phyloP scores from a whole-genome alignment of 768 basidiomycete species.

The Rubroboletus satanas region DNA sequence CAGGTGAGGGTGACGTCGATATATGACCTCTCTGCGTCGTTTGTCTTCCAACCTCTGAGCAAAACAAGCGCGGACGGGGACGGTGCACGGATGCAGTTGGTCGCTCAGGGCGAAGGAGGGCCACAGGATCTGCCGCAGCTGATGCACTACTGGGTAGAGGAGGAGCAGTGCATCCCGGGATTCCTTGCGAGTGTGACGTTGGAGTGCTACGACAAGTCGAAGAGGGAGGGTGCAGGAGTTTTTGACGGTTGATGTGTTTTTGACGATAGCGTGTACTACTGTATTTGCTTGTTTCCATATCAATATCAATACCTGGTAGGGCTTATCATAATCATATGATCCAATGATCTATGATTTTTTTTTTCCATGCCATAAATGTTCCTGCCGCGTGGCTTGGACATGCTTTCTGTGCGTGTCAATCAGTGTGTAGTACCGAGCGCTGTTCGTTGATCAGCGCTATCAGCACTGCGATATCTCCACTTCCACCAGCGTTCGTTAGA shows the following conservation, averaged over 20 bases:
- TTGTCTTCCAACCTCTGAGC: conserved; percentile 72
- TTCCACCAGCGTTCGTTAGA: not conserved
- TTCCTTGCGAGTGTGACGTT: conserved; percentile 86
- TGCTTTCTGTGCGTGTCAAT: not conserved
- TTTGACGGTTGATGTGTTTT: not conserved
- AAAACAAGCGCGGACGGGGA: conserved; percentile 35
- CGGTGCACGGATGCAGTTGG: conserved; percentile 62
- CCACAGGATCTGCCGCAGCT: conserved; percentile 70
- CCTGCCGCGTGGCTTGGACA: not conserved
- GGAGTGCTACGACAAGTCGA: conserved; percentile 81
- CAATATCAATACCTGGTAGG: too few relatives aligned
- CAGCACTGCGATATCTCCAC: not conserved
- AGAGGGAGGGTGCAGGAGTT: conserved; percentile 28
- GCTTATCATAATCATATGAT: not conserved
- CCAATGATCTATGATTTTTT: not conserved
- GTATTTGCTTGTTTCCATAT: not conserved
- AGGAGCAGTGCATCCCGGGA: conserved; percentile 82
- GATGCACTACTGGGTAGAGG: conserved; percentile 83
- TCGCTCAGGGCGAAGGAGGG: conserved; percentile 70
- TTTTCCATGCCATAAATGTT: not conserved
- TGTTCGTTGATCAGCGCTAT: not conserved
- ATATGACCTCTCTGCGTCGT: conserved; percentile 82
- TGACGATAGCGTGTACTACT: not conserved
- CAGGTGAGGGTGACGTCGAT: conserved; percentile 87
- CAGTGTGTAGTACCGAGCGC: not conserved